Percentiles rank a stretch among this genome's conserved stretches.
Conservation (phyloP, 1,284 basidiomycete species). For the Trametes sp. region DNA sequence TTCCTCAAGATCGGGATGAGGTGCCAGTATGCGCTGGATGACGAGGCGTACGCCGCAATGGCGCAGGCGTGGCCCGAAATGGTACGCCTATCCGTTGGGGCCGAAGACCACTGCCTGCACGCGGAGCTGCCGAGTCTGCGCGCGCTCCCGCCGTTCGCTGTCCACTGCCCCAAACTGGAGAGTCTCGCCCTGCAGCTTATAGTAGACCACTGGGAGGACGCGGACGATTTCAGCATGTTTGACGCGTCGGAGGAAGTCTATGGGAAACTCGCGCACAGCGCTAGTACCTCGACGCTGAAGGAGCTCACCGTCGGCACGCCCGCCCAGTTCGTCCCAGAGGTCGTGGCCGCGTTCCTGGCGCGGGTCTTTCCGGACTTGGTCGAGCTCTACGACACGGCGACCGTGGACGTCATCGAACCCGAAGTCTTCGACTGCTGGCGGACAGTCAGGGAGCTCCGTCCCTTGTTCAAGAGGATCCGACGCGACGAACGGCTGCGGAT, state of each 20-base stretch:
- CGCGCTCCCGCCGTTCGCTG: constrained; percentile 4
- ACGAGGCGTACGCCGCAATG: neutral
- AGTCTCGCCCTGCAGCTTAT: neutral
- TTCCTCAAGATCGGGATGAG: neutral
- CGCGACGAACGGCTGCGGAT: constrained; percentile 1
- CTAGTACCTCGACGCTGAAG: neutral
- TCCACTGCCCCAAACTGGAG: constrained; percentile 4
- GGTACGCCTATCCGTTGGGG: neutral
- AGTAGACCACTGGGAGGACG: neutral
- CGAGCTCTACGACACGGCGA: neutral
- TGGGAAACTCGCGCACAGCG: neutral
- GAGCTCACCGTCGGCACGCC: neutral
- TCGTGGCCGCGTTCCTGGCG: constrained; percentile 8
- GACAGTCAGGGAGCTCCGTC: neutral
- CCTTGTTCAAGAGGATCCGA: neutral
- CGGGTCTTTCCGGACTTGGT: constrained; percentile 1
- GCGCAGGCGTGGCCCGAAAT: constrained; percentile 5
- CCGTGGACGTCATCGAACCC: neutral
- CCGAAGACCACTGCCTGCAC: neutral
- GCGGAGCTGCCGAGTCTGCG: neutral
- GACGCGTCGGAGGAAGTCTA: neutral
- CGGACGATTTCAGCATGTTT: neutral
- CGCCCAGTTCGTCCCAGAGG: neutral
- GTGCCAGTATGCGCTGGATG: neutral
- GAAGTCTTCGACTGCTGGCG: neutral